phyloP scores from a whole-genome alignment of 257 asterid genomes.

The Solanum arcanum region DNA sequence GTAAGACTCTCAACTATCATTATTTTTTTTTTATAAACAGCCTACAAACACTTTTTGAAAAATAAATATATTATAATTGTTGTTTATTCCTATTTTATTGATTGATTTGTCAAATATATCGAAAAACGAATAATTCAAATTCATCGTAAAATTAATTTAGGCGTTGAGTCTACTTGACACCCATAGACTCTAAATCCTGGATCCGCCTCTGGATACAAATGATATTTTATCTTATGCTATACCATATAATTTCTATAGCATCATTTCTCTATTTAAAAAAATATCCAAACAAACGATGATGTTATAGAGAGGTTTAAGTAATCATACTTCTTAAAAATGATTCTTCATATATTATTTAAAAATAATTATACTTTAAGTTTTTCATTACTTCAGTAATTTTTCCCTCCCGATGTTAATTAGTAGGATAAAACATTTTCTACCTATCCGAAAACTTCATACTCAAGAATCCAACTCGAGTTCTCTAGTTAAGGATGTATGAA shows the following conservation, averaged over 20 bases:
- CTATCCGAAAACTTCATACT: background rate
- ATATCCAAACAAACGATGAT: background rate
- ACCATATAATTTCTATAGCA: background rate
- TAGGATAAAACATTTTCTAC: background rate
- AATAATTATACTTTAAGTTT: background rate
- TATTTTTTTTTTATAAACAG: too few species aligned
- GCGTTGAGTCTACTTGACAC: too few species aligned
- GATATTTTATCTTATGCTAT: background rate
- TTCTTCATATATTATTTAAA: background rate
- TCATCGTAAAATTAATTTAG: too few species aligned
- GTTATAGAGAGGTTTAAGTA: background rate
- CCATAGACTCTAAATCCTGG: too few species aligned
- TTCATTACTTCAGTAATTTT: background rate
- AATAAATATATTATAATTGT: too few species aligned
- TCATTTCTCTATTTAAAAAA: background rate
- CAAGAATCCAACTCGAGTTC: rapidly evolving
- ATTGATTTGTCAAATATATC: too few species aligned
- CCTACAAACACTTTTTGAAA: too few species aligned
- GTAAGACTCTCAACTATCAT: too few species aligned
- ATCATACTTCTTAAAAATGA: background rate
- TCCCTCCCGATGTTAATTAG: too few species aligned
- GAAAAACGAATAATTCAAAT: too few species aligned
- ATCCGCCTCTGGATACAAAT: too few species aligned
- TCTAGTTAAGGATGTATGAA: background rate
- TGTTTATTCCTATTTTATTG: too few species aligned